phyloP scores from a whole-genome alignment of 805 yeast species.

The Teunomyces atbi region DNA sequence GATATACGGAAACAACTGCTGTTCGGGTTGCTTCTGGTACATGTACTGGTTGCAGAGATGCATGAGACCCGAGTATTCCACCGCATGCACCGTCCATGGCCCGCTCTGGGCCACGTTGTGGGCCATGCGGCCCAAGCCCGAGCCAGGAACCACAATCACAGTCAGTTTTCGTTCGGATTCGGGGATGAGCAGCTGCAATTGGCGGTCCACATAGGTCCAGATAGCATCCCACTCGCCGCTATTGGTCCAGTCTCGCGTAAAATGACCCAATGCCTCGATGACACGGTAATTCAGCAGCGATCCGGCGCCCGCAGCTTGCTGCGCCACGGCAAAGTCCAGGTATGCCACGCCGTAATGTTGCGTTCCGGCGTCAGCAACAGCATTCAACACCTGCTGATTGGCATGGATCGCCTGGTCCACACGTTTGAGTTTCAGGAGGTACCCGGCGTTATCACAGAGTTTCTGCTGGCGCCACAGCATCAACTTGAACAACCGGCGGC shows the following conservation, averaged over 20 bases:
- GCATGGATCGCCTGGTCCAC: slow-evolving; percentile 47
- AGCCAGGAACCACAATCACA: slow-evolving; percentile 75
- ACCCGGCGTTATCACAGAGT: slow-evolving; percentile 51
- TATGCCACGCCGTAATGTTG: slow-evolving; percentile 43
- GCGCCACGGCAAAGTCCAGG: slow-evolving; percentile 23
- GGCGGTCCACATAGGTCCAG: slow-evolving; percentile 46
- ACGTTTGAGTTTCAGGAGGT: slow-evolving; percentile 48
- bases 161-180: slow-evolving; percentile 35
- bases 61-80: slow-evolving; percentile 80
- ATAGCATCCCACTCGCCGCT: slow-evolving; percentile 53
- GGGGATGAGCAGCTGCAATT: slow-evolving; percentile 35
- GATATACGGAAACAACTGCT: slow-evolving; percentile 45
- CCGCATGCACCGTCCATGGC: slow-evolving; percentile 54
- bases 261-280: slow-evolving; percentile 71
- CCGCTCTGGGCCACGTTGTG: slow-evolving; percentile 49
- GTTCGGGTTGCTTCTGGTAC: slow-evolving; percentile 27
- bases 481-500: slow-evolving; percentile 41
- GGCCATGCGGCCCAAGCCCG: slow-evolving; percentile 81
- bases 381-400: slow-evolving; percentile 49
- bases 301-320: slow-evolving; percentile 5
- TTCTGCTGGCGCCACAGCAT: slow-evolving; percentile 58
- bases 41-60: slow-evolving; percentile 62
- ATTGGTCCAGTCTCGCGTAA: slow-evolving; percentile 77
- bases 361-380: slow-evolving; percentile 45
- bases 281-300: slow-evolving; percentile 41